phyloP scores from a whole-genome alignment of 2,329 filamentous ascomycete genomes.

The Aspergillus sp. region DNA sequence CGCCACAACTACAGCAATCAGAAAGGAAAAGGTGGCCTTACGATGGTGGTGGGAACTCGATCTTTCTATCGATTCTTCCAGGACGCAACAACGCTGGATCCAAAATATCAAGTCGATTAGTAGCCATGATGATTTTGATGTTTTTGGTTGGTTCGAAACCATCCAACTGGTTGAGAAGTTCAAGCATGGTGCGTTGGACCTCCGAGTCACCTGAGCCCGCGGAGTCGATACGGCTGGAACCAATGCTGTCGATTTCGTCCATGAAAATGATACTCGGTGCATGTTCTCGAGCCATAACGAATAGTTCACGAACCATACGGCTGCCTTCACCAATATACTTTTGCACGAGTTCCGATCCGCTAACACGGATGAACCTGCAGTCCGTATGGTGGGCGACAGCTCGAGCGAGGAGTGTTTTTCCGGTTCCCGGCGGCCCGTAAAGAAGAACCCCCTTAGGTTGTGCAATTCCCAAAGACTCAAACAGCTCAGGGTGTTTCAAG shows the following conservation, averaged over 20 bases:
- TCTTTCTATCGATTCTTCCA: conserved; percentile 98
- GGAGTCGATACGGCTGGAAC: conserved; percentile 93
- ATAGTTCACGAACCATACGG: conserved; percentile 97
- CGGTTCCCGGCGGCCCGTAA: conserved; percentile 94
- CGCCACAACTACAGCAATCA: background rate
- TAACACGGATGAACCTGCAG: conserved; percentile 98
- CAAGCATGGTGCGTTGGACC: conserved; percentile 97
- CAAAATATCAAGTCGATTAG: conserved; percentile 94
- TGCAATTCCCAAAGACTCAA: conserved; percentile 97
- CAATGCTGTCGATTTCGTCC: conserved; percentile 99
- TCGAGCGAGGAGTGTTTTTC: conserved; percentile 91
- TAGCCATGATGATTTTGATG: conserved; percentile 99
- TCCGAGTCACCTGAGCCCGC: conserved; percentile 95
- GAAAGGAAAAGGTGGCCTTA: conserved; percentile 29
- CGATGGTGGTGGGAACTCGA: conserved; percentile 96
- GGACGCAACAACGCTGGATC: conserved; percentile 92
- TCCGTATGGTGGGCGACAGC: conserved; percentile 98
- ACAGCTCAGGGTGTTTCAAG: conserved; percentile 96
- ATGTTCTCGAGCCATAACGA: conserved; percentile 98
- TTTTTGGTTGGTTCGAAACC: conserved; percentile 99
- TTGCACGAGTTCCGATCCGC: conserved; percentile 92
- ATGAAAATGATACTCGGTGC: conserved; percentile 99
- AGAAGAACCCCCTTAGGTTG: conserved; percentile 97
- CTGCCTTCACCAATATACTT: conserved; percentile 99
- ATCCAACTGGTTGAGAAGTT: conserved; percentile 96